A percentile compares a stretch with the other conserved stretches of the same genome.
phyloP scores from a whole-genome alignment of 352 stramenopile genomes.

The Phytophthora vignae region DNA sequence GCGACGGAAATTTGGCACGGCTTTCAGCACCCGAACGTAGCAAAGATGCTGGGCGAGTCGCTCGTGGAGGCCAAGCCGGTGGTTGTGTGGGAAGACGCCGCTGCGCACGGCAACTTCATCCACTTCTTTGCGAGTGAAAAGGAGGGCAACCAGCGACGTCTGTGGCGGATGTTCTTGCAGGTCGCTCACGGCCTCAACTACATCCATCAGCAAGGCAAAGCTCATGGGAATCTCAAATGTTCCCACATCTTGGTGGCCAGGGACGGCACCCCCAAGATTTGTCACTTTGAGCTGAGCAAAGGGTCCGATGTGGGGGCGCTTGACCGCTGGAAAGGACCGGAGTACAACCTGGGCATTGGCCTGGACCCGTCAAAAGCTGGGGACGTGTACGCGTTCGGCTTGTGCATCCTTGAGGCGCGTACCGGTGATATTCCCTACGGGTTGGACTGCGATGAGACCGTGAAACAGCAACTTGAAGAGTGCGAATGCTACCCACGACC shows the following conservation, averaged over 20 bases:
- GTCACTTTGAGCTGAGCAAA: constrained; percentile 34
- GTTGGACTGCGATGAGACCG: constrained; percentile 16
- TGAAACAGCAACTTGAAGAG: constrained; percentile 18
- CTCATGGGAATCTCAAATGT: constrained; percentile 33
- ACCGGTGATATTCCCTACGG: constrained; percentile 31
- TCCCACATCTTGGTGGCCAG: constrained; percentile 30
- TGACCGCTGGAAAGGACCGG: constrained; percentile 35
- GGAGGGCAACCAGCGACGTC: constrained; percentile 7
- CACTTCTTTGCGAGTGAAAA: constrained; percentile 23
- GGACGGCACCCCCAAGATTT: constrained; percentile 24
- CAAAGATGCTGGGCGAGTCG: constrained; percentile 30
- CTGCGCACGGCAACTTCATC: constrained; percentile 25
- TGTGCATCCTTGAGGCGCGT: constrained; percentile 38
- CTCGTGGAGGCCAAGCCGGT: constrained; percentile 5
- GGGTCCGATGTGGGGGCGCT: constrained; percentile 1
- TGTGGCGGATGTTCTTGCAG: constrained; percentile 40
- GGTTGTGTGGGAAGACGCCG: constrained; percentile 33
- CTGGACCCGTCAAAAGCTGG: constrained; percentile 25
- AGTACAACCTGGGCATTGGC: constrained; percentile 25
- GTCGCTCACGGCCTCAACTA: constrained; percentile 24
- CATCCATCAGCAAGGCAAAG: constrained; percentile 24
- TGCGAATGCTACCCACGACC: constrained; percentile 23
- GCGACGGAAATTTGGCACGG: constrained; percentile 34
- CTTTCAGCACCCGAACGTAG: constrained; percentile 30
- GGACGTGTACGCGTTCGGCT: constrained; percentile 34